Evolutionary conservation across 805 yeast species (phyloP).

Genomic region (Kazachstania africana): DNA sequence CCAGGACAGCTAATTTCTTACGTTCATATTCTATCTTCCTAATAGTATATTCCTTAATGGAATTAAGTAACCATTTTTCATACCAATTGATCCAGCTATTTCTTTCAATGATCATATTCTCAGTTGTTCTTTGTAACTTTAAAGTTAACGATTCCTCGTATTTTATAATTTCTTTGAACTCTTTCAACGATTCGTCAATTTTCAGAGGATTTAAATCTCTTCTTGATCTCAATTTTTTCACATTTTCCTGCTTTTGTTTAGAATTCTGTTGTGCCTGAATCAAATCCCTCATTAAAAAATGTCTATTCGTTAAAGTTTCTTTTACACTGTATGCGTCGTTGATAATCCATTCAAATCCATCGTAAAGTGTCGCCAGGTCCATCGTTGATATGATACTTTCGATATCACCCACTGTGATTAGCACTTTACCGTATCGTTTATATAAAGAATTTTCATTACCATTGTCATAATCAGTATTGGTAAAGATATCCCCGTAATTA

Average conservation of each 20-base stretch:
- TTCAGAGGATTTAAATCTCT: constrained; percentile 73
- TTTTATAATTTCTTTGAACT: constrained; percentile 64
- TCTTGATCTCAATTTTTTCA: constrained; percentile 57
- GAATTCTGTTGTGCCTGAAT: constrained; percentile 68
- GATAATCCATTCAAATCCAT: constrained; percentile 50
- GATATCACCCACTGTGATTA: constrained; percentile 63
- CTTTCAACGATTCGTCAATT: constrained; percentile 87
- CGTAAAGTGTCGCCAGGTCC: constrained; percentile 66
- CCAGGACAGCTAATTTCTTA: constrained; percentile 62
- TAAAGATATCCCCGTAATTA: constrained; percentile 32
- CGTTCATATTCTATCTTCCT: constrained; percentile 80
- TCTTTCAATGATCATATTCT: constrained; percentile 72
- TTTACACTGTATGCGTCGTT: constrained; percentile 79
- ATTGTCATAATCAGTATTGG: constrained; percentile 9
- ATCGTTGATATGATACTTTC: constrained; percentile 59
- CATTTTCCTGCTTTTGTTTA: constrained; percentile 55
- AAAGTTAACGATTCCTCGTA: constrained; percentile 65
- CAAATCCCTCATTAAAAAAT: constrained; percentile 82
- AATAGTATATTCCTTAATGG: constrained; percentile 49
- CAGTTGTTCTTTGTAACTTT: constrained; percentile 72
- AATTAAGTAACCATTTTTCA: constrained; percentile 41
- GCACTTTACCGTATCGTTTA: constrained; percentile 61
- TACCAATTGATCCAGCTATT: constrained; percentile 38
- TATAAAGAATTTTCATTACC: constrained; percentile 40
- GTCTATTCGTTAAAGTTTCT: constrained; percentile 87